These are phyloP conservation scores for Penicillium malachiteum DNA, from an alignment of 495 filamentous ascomycete species.

Conservation along the genomic window DNA sequence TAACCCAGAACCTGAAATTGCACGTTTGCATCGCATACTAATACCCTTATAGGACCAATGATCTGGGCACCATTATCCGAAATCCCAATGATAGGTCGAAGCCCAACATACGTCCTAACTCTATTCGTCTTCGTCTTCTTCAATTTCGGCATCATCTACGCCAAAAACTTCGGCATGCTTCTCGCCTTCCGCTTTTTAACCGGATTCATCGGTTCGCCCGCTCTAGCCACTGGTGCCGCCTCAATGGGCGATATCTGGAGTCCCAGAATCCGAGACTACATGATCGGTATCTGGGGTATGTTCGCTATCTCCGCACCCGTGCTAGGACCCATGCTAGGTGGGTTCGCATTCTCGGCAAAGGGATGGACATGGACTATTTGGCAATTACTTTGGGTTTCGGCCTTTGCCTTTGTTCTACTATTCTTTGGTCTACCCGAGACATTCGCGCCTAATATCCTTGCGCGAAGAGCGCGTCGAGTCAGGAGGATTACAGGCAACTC, in stretches of 20 bases:
- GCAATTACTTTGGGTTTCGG: constrained; percentile 47
- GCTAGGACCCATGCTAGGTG: constrained; percentile 43
- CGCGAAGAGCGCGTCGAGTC: constrained; percentile 51
- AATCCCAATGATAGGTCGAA: constrained; percentile 50
- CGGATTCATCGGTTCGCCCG: constrained; percentile 52
- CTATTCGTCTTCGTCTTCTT: constrained; percentile 53
- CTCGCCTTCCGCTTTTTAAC: constrained; percentile 55
- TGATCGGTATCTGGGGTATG: constrained; percentile 34
- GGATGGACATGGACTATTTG: constrained; percentile 53
- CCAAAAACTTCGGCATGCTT: constrained; percentile 51
- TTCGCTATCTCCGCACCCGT: constrained; percentile 42
- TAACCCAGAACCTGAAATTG: neutral
- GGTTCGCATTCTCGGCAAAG: constrained; percentile 33
- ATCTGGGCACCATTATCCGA: constrained; percentile 52
- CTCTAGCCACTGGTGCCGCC: constrained; percentile 43
- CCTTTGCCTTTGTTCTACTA: constrained; percentile 43
- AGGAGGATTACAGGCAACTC: constrained; percentile 38
- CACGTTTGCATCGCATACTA: neutral
- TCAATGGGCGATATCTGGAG: constrained; percentile 37
- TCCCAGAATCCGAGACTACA: constrained; percentile 28
- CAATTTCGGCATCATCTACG: constrained; percentile 44
- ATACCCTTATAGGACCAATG: constrained; percentile 29
- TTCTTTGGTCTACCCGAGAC: constrained; percentile 59
- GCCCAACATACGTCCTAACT: constrained; percentile 47
- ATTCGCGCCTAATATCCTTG: constrained; percentile 54